phyloP scores from a whole-genome alignment of 1,284 basidiomycete species.

The Cutaneotrichosporon cutaneum region DNA sequence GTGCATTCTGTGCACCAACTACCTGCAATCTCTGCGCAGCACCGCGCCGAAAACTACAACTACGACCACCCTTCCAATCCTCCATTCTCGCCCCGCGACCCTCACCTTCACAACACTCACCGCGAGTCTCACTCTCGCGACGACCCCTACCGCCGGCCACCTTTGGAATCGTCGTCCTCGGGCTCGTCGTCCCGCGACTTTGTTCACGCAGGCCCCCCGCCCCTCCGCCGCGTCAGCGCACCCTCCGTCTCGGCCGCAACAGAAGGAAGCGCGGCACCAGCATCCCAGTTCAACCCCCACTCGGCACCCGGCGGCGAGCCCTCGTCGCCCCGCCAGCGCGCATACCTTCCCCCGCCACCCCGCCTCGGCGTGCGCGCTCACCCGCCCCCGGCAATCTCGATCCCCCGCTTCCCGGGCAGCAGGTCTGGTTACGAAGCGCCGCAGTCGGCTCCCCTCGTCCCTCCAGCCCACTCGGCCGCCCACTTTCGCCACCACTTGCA shows the following conservation, averaged over 20 bases:
- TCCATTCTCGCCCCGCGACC: neutral
- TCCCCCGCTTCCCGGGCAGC: slow-evolving; percentile 12
- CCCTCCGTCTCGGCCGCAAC: slow-evolving; percentile 5
- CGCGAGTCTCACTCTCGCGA: neutral
- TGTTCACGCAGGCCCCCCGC: slow-evolving; percentile 21
- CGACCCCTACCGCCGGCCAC: neutral
- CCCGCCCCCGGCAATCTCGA: slow-evolving; percentile 20
- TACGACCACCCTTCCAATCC: neutral
- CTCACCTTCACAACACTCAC: too few species aligned
- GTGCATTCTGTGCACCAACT: neutral
- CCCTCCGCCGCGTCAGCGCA: slow-evolving; percentile 19
- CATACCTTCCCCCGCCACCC: slow-evolving; percentile 13
- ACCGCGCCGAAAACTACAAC: slow-evolving; percentile 9
- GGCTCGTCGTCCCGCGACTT: slow-evolving; percentile 4
- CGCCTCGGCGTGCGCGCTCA: slow-evolving; percentile 16
- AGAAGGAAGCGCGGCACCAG: neutral
- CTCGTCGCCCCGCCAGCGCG: slow-evolving; percentile 9
- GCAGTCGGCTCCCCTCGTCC: slow-evolving; percentile 18
- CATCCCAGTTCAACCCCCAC: slow-evolving; percentile 5
- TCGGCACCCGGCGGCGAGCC: neutral
- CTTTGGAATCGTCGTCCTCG: slow-evolving; percentile 3
- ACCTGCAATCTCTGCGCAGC: neutral
- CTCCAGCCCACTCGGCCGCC: slow-evolving; percentile 14
- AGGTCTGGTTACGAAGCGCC: slow-evolving; percentile 11
- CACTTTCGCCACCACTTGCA: slow-evolving; percentile 16